Percentiles rank a stretch among this genome's conserved stretches.
These are phyloP conservation scores for Nidula microcarpa DNA, from an alignment of 768 basidiomycete genomes.

Conservation along the genomic window DNA sequence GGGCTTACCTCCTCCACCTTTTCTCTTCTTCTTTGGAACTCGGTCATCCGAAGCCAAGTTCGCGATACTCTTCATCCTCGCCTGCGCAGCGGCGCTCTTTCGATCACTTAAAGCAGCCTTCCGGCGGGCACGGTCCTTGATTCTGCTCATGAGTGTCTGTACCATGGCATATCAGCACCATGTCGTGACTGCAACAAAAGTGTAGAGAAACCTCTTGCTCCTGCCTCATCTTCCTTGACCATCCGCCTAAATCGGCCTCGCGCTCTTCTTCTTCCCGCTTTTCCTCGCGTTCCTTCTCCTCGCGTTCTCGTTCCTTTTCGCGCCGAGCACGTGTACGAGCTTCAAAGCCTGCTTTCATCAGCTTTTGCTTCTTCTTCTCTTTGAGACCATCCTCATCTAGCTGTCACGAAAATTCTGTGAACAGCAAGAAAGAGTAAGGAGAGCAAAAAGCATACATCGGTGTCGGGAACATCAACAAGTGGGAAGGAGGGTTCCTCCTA, in stretches of 20 bases:
- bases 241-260: slow-evolving; percentile 62
- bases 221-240: slow-evolving; percentile 67
- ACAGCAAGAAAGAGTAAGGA: not conserved
- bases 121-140: slow-evolving; percentile 78
- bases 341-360: slow-evolving; percentile 92
- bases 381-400: slow-evolving; percentile 88
- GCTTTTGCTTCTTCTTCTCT: slow-evolving; percentile 91
- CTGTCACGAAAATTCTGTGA: slow-evolving; percentile 25
- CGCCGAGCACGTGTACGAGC: slow-evolving; percentile 79
- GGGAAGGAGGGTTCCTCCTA: slow-evolving; percentile 88
- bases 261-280: slow-evolving; percentile 77
- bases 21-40: slow-evolving; percentile 80
- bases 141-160: slow-evolving; percentile 75
- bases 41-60: slow-evolving; percentile 86
- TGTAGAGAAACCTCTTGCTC: slow-evolving; percentile 70
- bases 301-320: slow-evolving; percentile 85
- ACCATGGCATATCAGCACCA: slow-evolving; percentile 1
- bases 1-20: slow-evolving; percentile 67
- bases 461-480: slow-evolving; percentile 88
- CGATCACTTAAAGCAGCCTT: slow-evolving; percentile 84
- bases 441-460: slow-evolving; percentile 54
- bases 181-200: not conserved
- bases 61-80: slow-evolving; percentile 94
- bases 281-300: slow-evolving; percentile 69
- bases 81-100: slow-evolving; percentile 93